Evolutionary conservation across 2,329 filamentous ascomycete genomes (phyloP).

Genomic region (Dactylellina haptotyla): DNA sequence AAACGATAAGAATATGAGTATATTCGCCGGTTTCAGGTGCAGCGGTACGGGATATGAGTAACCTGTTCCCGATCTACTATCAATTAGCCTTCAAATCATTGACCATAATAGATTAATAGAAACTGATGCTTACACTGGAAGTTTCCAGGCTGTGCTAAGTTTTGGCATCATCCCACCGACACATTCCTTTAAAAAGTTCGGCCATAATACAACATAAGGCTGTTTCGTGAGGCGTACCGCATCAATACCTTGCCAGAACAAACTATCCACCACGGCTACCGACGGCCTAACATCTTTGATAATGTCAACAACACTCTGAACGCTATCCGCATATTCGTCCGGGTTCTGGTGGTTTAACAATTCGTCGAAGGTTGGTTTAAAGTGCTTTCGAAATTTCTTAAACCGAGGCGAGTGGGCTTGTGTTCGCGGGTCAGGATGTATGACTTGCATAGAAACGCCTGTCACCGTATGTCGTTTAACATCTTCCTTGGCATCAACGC

Average conservation of each 20-base stretch:
- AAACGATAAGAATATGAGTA: slow-evolving; percentile 41
- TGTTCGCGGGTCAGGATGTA: slow-evolving; percentile 48
- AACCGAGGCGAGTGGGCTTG: slow-evolving; percentile 46
- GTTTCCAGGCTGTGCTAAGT: slow-evolving; percentile 25
- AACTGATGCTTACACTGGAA: slow-evolving; percentile 37
- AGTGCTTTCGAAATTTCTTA: slow-evolving; percentile 44
- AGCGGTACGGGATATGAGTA: slow-evolving; percentile 51
- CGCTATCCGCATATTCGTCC: slow-evolving; percentile 40
- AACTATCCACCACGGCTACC: slow-evolving; percentile 44
- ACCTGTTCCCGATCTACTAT: slow-evolving; percentile 40
- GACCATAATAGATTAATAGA: no score
- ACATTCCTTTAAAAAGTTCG: slow-evolving; percentile 51
- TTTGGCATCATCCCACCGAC: slow-evolving; percentile 51
- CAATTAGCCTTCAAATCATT: neutral
- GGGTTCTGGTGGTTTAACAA: slow-evolving; percentile 47
- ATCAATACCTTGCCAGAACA: slow-evolving; percentile 50
- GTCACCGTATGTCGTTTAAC: slow-evolving; percentile 41
- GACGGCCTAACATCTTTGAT: slow-evolving; percentile 47
- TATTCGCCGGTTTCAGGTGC: slow-evolving; percentile 43
- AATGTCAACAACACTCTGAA: slow-evolving; percentile 49
- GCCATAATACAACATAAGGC: slow-evolving; percentile 46
- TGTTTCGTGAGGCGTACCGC: slow-evolving; percentile 44
- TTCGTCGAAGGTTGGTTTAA: slow-evolving; percentile 39
- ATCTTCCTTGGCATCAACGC: neutral
- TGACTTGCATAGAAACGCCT: slow-evolving; percentile 46